Evolutionary conservation across 2,329 filamentous ascomycete genomes (phyloP), one percentile per base, ranked within the genome.

Genomic region (Purpureocillium takamizusanense): DNA sequence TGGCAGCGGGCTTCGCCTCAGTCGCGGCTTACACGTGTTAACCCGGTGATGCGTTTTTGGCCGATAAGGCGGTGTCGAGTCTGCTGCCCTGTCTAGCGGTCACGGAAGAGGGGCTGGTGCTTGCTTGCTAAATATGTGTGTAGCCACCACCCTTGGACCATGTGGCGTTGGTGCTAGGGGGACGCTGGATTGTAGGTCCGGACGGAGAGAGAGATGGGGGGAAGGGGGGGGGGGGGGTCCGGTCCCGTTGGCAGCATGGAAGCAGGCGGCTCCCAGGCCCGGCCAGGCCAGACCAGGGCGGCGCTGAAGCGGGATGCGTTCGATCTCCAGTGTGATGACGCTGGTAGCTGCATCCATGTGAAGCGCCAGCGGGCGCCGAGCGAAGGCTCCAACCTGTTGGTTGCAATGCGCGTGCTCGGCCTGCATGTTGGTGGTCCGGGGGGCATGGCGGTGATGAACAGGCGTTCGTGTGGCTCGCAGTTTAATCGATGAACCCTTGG

Each of bases 381-480:
- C 6, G 21, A 5, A 25, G 21, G 21, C 21, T 6, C 21, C 21
- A 25, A 10, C 21, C 21, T 25, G 21, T 25, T 25, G 21, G 21
- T 25, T 25, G 21, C 21, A 25, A 25, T 25, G 21, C 21, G 21
- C 21, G 21, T 25, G 21, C 21, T 25, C 21, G 21, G 21, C 21
- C 21, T 25, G 21, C 21, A 25, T 25, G 21, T 33, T 39, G 42
- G 39, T 41, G 42, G 42, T 44, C 41, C 39, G 44, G 39, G 34
- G 35, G 37, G 23, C 21, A 32, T n/a, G 37, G 29, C 28, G 35
- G 34, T 31, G 37, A 42, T 38, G 42, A 46, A 44, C 42, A 38
- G 38, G 39, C 39, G 44, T 44, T 46, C 38, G 37, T 41, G 35
- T 41, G 35, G 42, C 44, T 46, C 37, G 45, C 37, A 46, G 45